Evolutionary conservation across 805 yeast genomes (phyloP).

Genomic region (Kuraishia hungarica): DNA sequence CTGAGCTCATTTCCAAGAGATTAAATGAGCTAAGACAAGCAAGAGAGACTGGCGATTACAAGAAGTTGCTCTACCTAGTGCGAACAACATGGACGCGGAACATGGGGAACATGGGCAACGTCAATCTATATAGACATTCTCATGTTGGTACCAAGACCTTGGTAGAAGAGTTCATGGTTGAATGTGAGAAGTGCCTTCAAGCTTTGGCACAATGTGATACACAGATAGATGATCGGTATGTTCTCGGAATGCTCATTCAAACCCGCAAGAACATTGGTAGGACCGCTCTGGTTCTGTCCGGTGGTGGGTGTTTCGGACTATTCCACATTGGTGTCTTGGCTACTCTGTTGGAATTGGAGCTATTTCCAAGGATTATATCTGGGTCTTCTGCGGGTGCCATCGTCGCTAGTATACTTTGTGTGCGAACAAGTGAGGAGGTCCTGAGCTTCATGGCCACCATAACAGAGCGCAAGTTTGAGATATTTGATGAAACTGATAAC

Average conservation of each 20-base stretch:
- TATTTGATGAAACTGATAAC: slow-evolving; percentile 39
- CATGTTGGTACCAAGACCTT: slow-evolving; percentile 79
- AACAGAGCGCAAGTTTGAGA: slow-evolving; percentile 44
- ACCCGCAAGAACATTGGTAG: slow-evolving; percentile 89
- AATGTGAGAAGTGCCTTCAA: slow-evolving; percentile 48
- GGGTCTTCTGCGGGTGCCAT: slow-evolving; percentile 97
- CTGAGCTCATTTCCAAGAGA: slow-evolving; percentile 43
- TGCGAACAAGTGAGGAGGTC: slow-evolving; percentile 68
- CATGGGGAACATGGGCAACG: slow-evolving; percentile 80
- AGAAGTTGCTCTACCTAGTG: slow-evolving; percentile 59
- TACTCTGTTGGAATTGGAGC: slow-evolving; percentile 62
- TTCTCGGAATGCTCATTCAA: slow-evolving; percentile 73
- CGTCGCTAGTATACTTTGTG: slow-evolving; percentile 81
- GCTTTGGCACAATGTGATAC: slow-evolving; percentile 28
- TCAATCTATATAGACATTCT: slow-evolving; percentile 66
- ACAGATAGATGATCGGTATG: slow-evolving; percentile 54
- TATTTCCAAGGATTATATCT: slow-evolving; percentile 80
- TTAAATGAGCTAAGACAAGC: slow-evolving; percentile 52
- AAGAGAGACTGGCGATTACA: slow-evolving; percentile 47
- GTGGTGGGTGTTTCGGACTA: slow-evolving; percentile 92
- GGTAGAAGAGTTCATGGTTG: slow-evolving; percentile 76
- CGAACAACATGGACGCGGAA: slow-evolving; percentile 83
- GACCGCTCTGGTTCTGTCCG: slow-evolving; percentile 89
- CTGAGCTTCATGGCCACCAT: slow-evolving; percentile 49
- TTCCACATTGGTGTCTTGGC: slow-evolving; percentile 89